Evolutionary conservation across 225 moss, liverwort and hornwort genomes (phyloP).

Genomic region (Physcomitrellopsis africana): DNA sequence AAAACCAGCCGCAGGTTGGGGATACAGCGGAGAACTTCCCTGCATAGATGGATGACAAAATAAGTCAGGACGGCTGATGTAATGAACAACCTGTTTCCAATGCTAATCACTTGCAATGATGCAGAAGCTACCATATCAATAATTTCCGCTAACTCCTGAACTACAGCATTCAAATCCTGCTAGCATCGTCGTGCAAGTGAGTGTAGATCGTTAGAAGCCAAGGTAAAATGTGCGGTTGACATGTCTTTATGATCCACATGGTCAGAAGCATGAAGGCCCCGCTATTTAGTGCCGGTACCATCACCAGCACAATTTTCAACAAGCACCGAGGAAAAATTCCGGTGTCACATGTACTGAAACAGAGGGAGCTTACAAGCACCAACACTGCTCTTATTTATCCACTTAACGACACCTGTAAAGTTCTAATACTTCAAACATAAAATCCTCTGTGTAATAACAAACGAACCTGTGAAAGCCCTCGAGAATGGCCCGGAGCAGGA

Average conservation of each 20-base stretch:
- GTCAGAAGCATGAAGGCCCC: not conserved
- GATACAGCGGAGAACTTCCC: constrained; percentile 29
- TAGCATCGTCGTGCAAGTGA: not conserved
- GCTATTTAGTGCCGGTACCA: not conserved
- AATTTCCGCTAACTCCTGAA: not conserved
- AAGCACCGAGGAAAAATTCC: not conserved
- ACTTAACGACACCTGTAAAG: not conserved
- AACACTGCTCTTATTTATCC: not conserved
- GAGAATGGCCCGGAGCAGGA: constrained; percentile 21
- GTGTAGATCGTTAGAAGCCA: not conserved
- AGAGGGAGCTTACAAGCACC: not conserved
- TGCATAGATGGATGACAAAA: not conserved
- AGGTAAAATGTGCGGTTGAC: not conserved
- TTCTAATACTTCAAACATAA: too few relatives aligned
- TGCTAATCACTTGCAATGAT: not conserved
- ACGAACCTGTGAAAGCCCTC: constrained; percentile 30
- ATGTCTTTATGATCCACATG: not conserved
- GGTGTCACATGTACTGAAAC: not conserved
- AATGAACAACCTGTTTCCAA: not conserved
- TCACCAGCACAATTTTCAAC: not conserved
- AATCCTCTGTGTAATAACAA: not conserved
- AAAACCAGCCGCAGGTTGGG: constrained; percentile 20
- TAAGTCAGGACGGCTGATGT: not conserved
- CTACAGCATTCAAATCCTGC: not conserved
- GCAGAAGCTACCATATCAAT: not conserved